A percentile compares a stretch with the other conserved stretches of the same genome.
Evolutionary conservation across 306 rosid genomes (phyloP).

Genomic region (Cucumis cinereus): DNA sequence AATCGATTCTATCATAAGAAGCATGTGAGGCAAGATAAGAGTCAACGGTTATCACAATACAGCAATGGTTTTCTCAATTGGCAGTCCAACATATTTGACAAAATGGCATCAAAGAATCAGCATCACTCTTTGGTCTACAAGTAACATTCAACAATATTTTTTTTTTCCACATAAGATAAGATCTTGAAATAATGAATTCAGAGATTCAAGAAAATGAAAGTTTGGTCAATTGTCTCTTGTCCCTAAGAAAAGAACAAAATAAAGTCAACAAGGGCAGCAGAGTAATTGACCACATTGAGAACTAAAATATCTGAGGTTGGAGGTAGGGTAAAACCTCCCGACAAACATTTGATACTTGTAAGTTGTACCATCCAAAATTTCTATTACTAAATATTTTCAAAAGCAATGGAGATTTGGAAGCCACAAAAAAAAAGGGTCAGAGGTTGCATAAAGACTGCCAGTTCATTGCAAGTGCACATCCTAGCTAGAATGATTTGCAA

Average conservation of each 20-base stretch:
- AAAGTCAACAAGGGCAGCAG: neutral
- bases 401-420: neutral
- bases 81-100: neutral
- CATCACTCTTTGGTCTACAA: neutral
- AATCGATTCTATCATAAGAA: neutral
- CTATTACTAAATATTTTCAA: neutral
- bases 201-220: neutral
- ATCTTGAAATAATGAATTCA: neutral
- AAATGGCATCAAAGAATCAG: neutral
- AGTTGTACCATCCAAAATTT: neutral
- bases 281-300: neutral
- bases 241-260: neutral
- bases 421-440: neutral
- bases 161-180: neutral
- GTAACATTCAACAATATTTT: neutral
- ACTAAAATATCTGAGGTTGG: neutral
- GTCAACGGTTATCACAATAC: neutral
- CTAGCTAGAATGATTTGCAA: neutral
- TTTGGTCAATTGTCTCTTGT: neutral
- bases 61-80: neutral
- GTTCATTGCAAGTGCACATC: constrained; percentile 1
- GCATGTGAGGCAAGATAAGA: neutral
- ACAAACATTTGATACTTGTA: neutral
- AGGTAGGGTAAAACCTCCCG: neutral
- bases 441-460: neutral